Evolutionary conservation across 176 grass and related monocot species (phyloP), one percentile per base, ranked within the genome.

Genomic region (Dendrocalamus sinicus): DNA sequence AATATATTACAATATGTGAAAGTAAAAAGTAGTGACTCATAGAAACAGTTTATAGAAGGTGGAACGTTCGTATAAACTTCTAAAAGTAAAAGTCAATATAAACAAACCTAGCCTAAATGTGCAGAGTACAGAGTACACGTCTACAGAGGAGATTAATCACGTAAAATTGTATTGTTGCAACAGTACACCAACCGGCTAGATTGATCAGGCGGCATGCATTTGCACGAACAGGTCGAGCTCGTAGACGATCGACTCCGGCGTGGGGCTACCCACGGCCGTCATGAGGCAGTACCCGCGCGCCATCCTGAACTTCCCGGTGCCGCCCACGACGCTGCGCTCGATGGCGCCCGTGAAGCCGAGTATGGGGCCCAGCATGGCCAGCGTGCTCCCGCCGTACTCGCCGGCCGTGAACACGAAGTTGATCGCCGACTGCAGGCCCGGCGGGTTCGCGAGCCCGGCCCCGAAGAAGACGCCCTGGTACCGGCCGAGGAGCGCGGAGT

Each of bases 251-350:
- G 23, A 43, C 17, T 75, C 17, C 44, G 61, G 4, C 26, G 67
- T 71, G 11, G 47, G 8, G 54, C 45, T 54, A 53, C 14, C 15
- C 0, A 84, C 72, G 15, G 72, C 54, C 45, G 52, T 78, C 22
- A 78, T 37, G 64, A 78, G 0, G 4, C 73, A 72, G 43, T 61
- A 82, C 5, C 80, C 87, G 6, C n/a, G 26, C 45, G 74, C 74
- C 81, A 84, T 78, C 87, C 81, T 68, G 57, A 89, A 73, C 43
- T 0, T 3, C 9, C 87, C 74, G 1, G 87, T 79, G 22, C 87
- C 81, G 45, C 77, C 85, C 77, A 74, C 77, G 15, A 86, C 53
- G 54, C 66, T 30, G 43, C 76, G 76, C 72, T 88, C 60, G 55
- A 58, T 9, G 8, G 9, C 46, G 13, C 20, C 75, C 19, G 66